Conservation (phyloP, 495 filamentous ascomycete genomes). For the Tuber calosporum region DNA sequence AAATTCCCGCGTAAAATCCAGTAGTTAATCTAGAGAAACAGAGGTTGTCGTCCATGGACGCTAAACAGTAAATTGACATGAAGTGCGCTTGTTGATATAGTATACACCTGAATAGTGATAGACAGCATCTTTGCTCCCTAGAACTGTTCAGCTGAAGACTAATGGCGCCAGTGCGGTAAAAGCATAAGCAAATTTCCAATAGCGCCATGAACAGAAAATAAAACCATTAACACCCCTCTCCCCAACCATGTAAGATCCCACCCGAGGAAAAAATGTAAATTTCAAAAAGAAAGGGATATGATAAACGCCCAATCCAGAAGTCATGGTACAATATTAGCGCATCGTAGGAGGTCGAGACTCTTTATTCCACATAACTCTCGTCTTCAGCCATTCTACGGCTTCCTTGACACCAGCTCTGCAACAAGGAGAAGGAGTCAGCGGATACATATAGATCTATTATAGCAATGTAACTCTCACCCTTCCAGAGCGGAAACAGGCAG, state of each 20-base stretch:
- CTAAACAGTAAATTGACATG: neutral
- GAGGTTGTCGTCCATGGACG: neutral
- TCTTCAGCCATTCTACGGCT: conserved; percentile 91
- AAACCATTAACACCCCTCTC: neutral
- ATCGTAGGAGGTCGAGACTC: conserved; percentile 86
- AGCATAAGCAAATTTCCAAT: neutral
- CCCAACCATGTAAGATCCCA: neutral
- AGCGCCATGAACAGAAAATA: neutral
- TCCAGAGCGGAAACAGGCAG: conserved; percentile 85
- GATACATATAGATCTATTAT: neutral
- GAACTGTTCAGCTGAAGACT: neutral
- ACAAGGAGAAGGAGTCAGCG: conserved; percentile 15
- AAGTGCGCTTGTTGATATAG: neutral
- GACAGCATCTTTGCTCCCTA: neutral
- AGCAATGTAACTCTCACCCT: conserved; percentile 45
- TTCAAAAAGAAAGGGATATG: neutral
- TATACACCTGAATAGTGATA: neutral
- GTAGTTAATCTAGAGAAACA: neutral
- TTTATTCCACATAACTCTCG: conserved; percentile 89
- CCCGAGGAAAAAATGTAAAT: neutral
- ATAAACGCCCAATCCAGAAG: conserved; percentile 1
- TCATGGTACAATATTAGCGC: conserved; percentile 50
- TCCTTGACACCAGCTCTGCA: conserved; percentile 74
- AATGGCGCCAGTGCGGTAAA: neutral
- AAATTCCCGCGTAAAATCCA: neutral